Base-by-base conservation (phyloP, 768 basidiomycete genomes). In the Boletus speciosus region DNA sequence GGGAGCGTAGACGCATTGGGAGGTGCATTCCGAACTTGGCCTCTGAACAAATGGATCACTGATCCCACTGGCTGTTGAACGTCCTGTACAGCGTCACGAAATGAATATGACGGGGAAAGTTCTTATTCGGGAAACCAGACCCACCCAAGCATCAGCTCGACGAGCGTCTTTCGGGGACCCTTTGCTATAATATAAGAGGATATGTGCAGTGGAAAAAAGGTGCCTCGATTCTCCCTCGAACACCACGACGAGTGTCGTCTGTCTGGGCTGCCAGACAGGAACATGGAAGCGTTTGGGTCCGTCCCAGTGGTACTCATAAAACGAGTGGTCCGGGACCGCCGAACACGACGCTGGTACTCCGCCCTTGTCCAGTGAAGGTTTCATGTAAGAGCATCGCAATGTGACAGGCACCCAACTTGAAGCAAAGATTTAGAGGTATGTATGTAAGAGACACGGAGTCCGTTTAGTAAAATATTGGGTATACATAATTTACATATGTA, bases 181-280 rank as follows among this genome's bases (percentile, higher is more conserved):
- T 2, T 40, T 58, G 34, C 29, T 45, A 23, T 46, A 58, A 45
- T 66, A 65, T 27, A 65, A 43, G 46, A 65, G 48, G 38, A 65
- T 54, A 16, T 55, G 64, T 21, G 53, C 64, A 3, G 54, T 39
- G 23, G 64, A 65, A 49, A 65, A 65, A 23, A 61, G 51, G 40
- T 42, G 53, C n/a, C 56, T 61, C 7, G 64, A 64, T 48, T 46
- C 49, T 19, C 56, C 55, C 19, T 66, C 64, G 35, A 66, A 63
- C 37, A 66, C 56, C 1, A 63, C 61, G 34, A 49, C 38, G 10
- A 65, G 53, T 7, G 64, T 61, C 11, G 64, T 65, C 47, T 61
- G 61, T 25, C 61, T 57, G 10, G 64, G 64, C 21, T 66, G 58
- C 64, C 64, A 58, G 15, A 63, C 61, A 4, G 61, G 61, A 41